These are phyloP conservation scores for Bryoglossum gracile DNA, from an alignment of 495 filamentous ascomycete genomes.

Conservation along the genomic window DNA sequence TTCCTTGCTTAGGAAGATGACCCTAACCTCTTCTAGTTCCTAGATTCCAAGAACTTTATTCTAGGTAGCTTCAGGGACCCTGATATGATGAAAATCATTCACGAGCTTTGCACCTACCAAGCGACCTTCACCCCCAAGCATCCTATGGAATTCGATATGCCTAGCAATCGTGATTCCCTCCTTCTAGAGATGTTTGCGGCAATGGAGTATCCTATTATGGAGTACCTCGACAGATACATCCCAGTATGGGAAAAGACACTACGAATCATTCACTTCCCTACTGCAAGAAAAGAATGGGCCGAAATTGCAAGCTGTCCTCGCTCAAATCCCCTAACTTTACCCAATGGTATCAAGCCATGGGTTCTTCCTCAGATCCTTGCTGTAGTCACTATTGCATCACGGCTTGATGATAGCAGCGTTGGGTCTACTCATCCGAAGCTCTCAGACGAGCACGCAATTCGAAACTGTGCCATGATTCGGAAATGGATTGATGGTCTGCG, in stretches of 20 bases:
- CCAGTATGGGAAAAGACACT: slow-evolving; percentile 11
- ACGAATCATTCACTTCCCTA: slow-evolving; percentile 19
- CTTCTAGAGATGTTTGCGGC: slow-evolving; percentile 6
- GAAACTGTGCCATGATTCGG: slow-evolving; percentile 5
- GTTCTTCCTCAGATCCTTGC: slow-evolving; percentile 16
- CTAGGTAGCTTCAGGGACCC: slow-evolving; percentile 1
- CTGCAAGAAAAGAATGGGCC: slow-evolving; percentile 5
- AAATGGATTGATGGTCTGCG: slow-evolving; percentile 12
- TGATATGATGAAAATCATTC: slow-evolving; percentile 1
- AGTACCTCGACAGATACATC: slow-evolving; percentile 1
- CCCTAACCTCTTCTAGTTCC: slow-evolving; percentile 14
- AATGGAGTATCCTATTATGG: not conserved
- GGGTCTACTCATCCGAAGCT: not conserved
- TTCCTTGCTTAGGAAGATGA: not conserved
- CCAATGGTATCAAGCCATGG: slow-evolving; percentile 4
- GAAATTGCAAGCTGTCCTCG: not conserved
- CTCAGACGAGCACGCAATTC: slow-evolving; percentile 11
- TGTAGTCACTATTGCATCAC: slow-evolving; percentile 7
- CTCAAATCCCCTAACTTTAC: not conserved
- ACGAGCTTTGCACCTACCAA: slow-evolving; percentile 14
- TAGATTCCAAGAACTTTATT: slow-evolving; percentile 17
- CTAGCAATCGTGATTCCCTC: slow-evolving; percentile 2
- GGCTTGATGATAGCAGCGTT: slow-evolving; percentile 4
- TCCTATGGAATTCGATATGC: not conserved
- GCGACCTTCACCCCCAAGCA: slow-evolving; percentile 6